Evolutionary conservation across 1,284 basidiomycete genomes (phyloP).

Genomic region (Schizopora paradoxa): DNA sequence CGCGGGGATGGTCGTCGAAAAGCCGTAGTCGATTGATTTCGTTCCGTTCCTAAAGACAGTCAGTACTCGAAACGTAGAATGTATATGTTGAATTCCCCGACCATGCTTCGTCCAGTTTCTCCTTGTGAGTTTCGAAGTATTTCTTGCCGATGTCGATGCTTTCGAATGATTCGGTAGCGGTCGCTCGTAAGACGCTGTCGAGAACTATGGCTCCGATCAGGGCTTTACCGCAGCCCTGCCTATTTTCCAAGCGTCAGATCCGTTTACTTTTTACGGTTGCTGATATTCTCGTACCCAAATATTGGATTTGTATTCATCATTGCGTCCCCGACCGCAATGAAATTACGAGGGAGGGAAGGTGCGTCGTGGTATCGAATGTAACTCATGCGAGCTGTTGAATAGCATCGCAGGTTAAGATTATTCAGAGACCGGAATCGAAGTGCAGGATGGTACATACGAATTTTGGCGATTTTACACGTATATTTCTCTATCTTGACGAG

Average conservation of each 20-base stretch:
- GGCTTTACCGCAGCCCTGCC: constrained; percentile 17
- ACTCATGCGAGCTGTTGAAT: constrained; percentile 9
- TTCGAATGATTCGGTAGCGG: neutral
- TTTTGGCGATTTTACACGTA: neutral
- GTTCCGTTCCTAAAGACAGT: constrained; percentile 15
- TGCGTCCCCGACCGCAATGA: constrained; percentile 18
- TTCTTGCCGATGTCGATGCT: constrained; percentile 4
- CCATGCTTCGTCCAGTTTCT: constrained; percentile 12
- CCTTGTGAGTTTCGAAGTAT: constrained; percentile 12
- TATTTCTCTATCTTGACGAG: neutral
- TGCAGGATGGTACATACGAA: too few species aligned
- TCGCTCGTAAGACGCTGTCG: constrained; percentile 14
- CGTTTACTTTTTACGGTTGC: neutral
- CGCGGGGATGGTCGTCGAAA: constrained; percentile 14
- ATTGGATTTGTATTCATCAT: constrained; percentile 18
- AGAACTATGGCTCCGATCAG: constrained; percentile 12
- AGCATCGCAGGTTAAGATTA: neutral
- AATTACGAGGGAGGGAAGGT: constrained; percentile 15
- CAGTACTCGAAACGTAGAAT: neutral
- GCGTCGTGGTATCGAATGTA: constrained; percentile 15
- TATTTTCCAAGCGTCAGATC: constrained; percentile 1
- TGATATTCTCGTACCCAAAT: constrained; percentile 11
- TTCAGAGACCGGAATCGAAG: too few species aligned
- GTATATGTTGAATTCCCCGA: neutral
- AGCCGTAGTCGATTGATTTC: constrained; percentile 18